Percentiles rank a stretch among this genome's conserved stretches.
Conservation (phyloP, 768 basidiomycete species). For the Auricularia sp. region DNA sequence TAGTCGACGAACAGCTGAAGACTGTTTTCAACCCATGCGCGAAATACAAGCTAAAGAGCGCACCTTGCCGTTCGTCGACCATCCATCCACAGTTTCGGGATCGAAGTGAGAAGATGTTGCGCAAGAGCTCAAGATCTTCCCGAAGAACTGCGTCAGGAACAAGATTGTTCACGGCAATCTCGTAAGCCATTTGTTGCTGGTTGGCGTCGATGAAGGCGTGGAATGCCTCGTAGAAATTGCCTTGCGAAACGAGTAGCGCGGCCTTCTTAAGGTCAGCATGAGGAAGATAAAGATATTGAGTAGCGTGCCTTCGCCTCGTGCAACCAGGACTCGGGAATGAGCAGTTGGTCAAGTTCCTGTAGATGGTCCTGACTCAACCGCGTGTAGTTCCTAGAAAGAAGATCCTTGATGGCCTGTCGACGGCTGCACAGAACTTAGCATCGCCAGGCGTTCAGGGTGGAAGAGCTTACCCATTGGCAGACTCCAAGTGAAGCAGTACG, state of each 20-base stretch:
- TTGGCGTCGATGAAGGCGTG: conserved; percentile 65
- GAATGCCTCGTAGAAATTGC: conserved; percentile 64
- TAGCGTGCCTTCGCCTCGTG: conserved; percentile 67
- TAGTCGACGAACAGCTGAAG: conserved; percentile 64
- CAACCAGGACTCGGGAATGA: conserved; percentile 81
- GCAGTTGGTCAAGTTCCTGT: conserved; percentile 50
- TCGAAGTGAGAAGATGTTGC: conserved; percentile 61
- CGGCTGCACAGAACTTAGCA: conserved; percentile 53
- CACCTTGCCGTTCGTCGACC: conserved; percentile 82
- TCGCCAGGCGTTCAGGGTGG: too few relatives aligned
- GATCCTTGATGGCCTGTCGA: conserved; percentile 69
- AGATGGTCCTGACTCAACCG: conserved; percentile 15
- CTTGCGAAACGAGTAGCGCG: conserved; percentile 48
- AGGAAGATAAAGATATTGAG: conserved; percentile 3
- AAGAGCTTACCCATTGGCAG: conserved; percentile 56
- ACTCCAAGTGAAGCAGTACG: conserved; percentile 81
- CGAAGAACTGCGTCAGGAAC: conserved; percentile 80
- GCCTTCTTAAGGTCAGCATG: conserved; percentile 38
- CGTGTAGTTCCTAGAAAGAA: conserved; percentile 48
- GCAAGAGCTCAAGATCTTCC: conserved; percentile 52
- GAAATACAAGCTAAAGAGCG: background rate
- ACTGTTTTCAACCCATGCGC: background rate
- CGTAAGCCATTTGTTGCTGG: conserved; percentile 65
- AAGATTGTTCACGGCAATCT: conserved; percentile 74
- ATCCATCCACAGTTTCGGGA: conserved; percentile 52